Base-by-base conservation (phyloP, 106 monocot genomes). In the Dendrobium nobile region DNA sequence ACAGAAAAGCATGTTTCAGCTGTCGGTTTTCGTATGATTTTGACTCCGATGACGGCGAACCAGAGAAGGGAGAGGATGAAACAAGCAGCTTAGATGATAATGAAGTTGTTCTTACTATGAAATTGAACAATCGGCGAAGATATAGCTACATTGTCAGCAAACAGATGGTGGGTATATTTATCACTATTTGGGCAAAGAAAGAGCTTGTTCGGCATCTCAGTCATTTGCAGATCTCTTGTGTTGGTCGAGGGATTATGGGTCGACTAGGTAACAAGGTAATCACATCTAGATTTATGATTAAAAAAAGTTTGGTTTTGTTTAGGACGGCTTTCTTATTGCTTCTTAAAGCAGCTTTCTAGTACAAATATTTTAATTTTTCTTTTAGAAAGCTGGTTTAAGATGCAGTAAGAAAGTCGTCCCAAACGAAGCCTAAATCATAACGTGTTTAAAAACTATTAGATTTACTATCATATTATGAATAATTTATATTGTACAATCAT, bases 91-190 rank as follows among this genome's bases (percentile, higher is more conserved):
- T 33, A 10, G 70, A 82, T 84, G 54, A 45, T 79, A 18, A 61
- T 64, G 24, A 74, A 43, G 42, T 0, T 43, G 76, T 3, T 9
- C 22, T 5, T 9, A 7, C 11, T 10, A n/a, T 27, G 4, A 28
- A 68, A 19, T 74, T 20, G 43, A 42, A 7, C 43, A 20, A 19
- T n/a, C 41, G 19, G 9, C 8, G 2, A 67, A 83, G 54, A 74
- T 91, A 88, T 73, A 80, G 82, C 73, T 82, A 82, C 41, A 78
- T 91, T 28, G 86, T 83, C 2, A 85, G 91, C 79, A 91, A 89
- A 77, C 88, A 91, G 81, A 91, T 91, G 91, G 91, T 91, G 13
- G 91, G 91, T 20, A 88, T 91, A 45, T 91, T 91, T 77, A 72
- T 86, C n/a, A 87, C 87, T 2, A 79, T 91, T 58, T 91, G 91